These are phyloP conservation scores for Ambrosia artemisiifolia DNA, from an alignment of 129 eudicot genomes.

Conservation along the genomic window DNA sequence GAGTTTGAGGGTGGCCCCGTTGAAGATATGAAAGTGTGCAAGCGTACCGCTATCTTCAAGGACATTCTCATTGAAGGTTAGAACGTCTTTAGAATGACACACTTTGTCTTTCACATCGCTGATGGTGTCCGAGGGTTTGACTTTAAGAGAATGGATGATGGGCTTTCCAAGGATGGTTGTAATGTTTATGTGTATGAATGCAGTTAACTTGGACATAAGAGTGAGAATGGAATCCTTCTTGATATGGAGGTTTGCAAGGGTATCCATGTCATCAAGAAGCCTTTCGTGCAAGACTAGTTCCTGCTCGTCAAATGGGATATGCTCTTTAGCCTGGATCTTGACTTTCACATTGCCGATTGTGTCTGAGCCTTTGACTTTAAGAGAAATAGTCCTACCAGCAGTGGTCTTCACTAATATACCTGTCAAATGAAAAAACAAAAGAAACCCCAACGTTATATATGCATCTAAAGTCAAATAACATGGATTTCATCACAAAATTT, in stretches of 20 bases:
- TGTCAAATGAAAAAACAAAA: not conserved
- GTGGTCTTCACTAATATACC: not conserved
- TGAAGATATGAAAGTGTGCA: not conserved
- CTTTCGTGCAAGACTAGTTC: not conserved
- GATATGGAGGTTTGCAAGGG: not conserved
- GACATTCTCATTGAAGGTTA: not conserved
- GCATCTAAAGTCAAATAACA: not conserved
- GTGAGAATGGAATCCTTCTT: not conserved
- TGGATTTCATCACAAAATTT: not conserved
- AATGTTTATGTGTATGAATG: not conserved
- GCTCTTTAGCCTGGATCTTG: not conserved
- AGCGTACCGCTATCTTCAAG: not conserved
- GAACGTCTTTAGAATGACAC: too few species aligned
- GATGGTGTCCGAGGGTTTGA: not conserved
- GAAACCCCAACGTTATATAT: not conserved
- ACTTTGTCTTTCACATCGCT: not conserved
- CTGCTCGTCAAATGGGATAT: not conserved
- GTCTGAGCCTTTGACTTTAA: not conserved
- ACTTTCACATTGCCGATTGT: not conserved
- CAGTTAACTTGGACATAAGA: not conserved
- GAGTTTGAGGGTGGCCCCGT: not conserved
- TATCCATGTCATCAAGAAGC: not conserved
- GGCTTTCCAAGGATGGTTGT: not conserved
- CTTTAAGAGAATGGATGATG: not conserved
- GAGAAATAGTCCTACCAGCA: not conserved